Conservation (phyloP, 2,329 filamentous ascomycete species). For the Paraphoma chrysanthemicola region DNA sequence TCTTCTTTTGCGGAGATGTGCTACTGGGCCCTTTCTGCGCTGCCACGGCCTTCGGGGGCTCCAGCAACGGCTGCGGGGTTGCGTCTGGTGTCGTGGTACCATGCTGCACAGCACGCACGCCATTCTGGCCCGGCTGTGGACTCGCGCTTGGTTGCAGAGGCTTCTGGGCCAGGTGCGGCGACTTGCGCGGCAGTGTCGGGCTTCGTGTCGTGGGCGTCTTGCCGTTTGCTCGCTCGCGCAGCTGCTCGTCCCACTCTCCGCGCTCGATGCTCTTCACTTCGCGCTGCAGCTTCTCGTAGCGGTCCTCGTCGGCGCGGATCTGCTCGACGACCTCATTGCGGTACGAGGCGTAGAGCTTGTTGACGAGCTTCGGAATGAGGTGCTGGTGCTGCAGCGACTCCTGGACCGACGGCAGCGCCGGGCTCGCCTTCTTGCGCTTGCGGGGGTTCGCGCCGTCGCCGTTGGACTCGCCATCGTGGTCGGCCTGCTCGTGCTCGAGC, state of each 20-base stretch:
- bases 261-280: conserved; percentile 75
- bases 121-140: conserved; percentile 15
- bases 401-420: conserved; percentile 68
- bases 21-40: conserved; percentile 24
- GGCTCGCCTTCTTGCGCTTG: conserved; percentile 74
- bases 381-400: conserved; percentile 72
- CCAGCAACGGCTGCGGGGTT: conserved; percentile 10
- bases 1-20: conserved; percentile 39
- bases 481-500: conserved; percentile 59
- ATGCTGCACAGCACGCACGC: conserved; percentile 8
- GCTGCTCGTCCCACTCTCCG: conserved; percentile 60
- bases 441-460: conserved; percentile 56
- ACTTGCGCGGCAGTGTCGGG: conserved; percentile 32
- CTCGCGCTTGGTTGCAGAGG: conserved; percentile 12
- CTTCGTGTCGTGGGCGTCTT: conserved; percentile 29
- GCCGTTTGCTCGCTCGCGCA: conserved; percentile 34
- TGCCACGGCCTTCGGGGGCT: conserved; percentile 6
- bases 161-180: conserved; percentile 31
- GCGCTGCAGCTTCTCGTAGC: conserved; percentile 67
- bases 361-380: conserved; percentile 73
- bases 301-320: conserved; percentile 77
- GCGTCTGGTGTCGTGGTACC: conserved; percentile 11
- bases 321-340: conserved; percentile 71
- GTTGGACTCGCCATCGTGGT: conserved; percentile 51
- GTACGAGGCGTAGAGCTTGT: conserved; percentile 78